Percentiles rank a stretch among this genome's conserved stretches.
Conservation (phyloP, 345 rosid species). For the Arabidopsis thaliana region DNA sequence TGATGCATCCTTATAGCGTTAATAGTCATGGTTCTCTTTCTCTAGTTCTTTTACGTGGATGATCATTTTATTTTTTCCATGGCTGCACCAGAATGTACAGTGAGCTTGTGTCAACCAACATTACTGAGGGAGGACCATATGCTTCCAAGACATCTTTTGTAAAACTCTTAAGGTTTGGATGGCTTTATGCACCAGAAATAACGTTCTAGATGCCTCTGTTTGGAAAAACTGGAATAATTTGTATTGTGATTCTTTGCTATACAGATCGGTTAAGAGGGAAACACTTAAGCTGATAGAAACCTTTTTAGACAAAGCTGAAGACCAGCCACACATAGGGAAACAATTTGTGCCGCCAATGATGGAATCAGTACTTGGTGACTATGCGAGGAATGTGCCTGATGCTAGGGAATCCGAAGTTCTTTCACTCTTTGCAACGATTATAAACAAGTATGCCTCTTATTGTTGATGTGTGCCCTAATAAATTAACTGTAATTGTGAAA, state of each 20-base stretch:
- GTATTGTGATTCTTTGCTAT: conserved; percentile 29
- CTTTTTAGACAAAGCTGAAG: conserved; percentile 99
- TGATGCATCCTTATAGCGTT: background rate
- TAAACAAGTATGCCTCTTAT: conserved; percentile 75
- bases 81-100: conserved; percentile 92
- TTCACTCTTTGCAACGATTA: conserved; percentile 96
- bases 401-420: conserved; percentile 99
- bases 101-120: conserved; percentile 93
- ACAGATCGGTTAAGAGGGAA: conserved; percentile 98
- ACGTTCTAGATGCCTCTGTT: conserved; percentile 1
- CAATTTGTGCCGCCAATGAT: conserved; percentile 94
- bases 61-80: conserved; percentile 12
- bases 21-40: background rate
- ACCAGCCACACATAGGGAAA: conserved; percentile 94
- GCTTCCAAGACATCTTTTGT: conserved; percentile 92
- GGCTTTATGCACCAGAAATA: conserved; percentile 25
- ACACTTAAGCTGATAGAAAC: conserved; percentile 97
- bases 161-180: conserved; percentile 79
- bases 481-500: background rate
- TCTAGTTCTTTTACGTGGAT: conserved; percentile 16
- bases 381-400: conserved; percentile 97
- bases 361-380: conserved; percentile 98
- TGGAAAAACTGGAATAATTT: conserved; percentile 31
- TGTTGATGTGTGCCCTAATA: conserved; percentile 8
- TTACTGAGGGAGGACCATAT: conserved; percentile 91